Conservation (phyloP, 768 basidiomycete species). For the Hirschioporus abietinus region DNA sequence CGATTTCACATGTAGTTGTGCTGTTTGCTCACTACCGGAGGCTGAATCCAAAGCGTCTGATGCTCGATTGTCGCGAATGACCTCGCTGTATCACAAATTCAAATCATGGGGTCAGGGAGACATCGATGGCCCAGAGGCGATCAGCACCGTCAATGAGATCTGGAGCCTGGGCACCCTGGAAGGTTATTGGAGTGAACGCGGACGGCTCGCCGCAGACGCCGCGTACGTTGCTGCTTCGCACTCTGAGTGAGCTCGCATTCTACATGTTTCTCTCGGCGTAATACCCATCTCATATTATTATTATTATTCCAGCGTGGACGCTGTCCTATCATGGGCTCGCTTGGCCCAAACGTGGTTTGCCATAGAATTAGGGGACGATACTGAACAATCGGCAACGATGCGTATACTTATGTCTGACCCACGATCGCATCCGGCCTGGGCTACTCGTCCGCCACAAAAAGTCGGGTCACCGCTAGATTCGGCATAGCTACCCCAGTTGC, state of each 20-base stretch:
- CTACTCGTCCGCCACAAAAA: conserved; percentile 24
- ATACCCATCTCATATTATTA: conserved; percentile 4
- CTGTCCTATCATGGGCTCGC: conserved; percentile 45
- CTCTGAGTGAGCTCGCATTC: conserved; percentile 45
- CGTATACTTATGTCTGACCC: conserved; percentile 29
- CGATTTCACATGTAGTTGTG: conserved; percentile 54
- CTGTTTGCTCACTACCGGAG: conserved; percentile 50
- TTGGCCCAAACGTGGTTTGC: conserved; percentile 49
- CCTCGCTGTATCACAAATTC: conserved; percentile 39
- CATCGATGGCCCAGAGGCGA: conserved; percentile 46
- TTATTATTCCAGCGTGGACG: conserved; percentile 32
- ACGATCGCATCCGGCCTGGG: conserved; percentile 44
- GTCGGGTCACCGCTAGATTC: conserved; percentile 7
- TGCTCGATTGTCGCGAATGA: conserved; percentile 40
- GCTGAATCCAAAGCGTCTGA: conserved; percentile 47
- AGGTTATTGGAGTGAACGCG: conserved; percentile 63
- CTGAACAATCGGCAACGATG: conserved; percentile 41
- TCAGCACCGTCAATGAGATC: conserved; percentile 41
- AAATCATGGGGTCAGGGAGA: conserved; percentile 41
- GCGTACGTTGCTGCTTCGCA: conserved; percentile 56
- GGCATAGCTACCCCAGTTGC: background rate
- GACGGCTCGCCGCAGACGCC: conserved; percentile 56
- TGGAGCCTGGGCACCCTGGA: conserved; percentile 58
- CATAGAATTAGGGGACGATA: conserved; percentile 52
- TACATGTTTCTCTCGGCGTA: background rate